Evolutionary conservation across 2,329 filamentous ascomycete genomes (phyloP), one percentile per base, ranked within the genome.

Genomic region (Calonectria honghensis): DNA sequence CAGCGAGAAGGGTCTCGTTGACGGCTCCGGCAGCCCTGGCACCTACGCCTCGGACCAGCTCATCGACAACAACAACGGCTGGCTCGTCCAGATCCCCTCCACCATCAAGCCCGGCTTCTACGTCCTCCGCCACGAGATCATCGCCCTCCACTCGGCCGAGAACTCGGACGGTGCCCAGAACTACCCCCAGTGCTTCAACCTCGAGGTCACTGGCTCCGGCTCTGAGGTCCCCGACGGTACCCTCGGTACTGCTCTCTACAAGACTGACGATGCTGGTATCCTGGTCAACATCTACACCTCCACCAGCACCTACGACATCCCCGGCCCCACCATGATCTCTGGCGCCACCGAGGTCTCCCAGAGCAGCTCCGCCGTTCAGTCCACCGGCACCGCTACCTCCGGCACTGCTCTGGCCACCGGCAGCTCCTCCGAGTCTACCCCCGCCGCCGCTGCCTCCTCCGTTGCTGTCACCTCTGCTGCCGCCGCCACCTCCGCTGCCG

Each of bases 161-260:
- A 73, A 82, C 37, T 85, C 86, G 75, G 87, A 88, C 77, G 88
- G 88, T 64, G 88, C 88, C 13, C 88, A 90, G 83, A 85, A 86
- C 78, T 90, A 90, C 79, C 88, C 89, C 27, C 87, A 89, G 84
- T 90, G 89, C 81, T 82, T 89, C 77, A 89, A 89, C 81, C 82
- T 89, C 37, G 83, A 87, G 80, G 84, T 90, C 72, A 85, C 84
- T 64, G 88, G 88, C 16, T 83, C 83, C 37, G 85, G 85, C 51
- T 79, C 82, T 37, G 84, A 85, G 32, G 82, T 79, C 52, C 83
- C 84, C 32, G 79, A 77, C 45, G 84, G 84, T 68, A 81, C 81
- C 37, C 79, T 85, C 16, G 84, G 80, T 48, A 83, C 82, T 59
- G 77, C 80, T 54, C 82, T 84, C 31, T 80, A 84, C 79, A 82